These are phyloP conservation scores for Tolypocladium pustulatum DNA, from an alignment of 2,329 filamentous ascomycete species.

Conservation along the genomic window DNA sequence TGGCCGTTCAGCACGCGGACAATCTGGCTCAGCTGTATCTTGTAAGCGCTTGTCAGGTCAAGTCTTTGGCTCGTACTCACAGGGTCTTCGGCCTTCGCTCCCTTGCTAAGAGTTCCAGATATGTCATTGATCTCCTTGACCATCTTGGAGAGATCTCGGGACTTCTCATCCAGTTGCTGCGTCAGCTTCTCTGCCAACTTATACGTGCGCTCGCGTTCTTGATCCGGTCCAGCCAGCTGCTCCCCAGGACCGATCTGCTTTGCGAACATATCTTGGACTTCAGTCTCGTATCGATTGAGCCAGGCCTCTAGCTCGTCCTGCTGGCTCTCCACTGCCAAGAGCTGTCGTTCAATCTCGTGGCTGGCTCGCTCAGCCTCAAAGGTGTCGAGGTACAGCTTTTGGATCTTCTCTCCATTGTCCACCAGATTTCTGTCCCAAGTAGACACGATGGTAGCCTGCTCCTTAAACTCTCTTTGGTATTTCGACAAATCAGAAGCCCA, in stretches of 20 bases:
- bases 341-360: conserved; percentile 84
- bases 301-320: conserved; percentile 83
- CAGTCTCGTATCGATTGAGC: conserved; percentile 82
- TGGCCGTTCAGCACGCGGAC: conserved; percentile 92
- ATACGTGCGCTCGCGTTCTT: conserved; percentile 92
- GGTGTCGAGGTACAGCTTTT: conserved; percentile 82
- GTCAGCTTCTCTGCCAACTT: conserved; percentile 90
- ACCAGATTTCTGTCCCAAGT: conserved; percentile 88
- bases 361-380: conserved; percentile 91
- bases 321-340: conserved; percentile 80
- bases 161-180: conserved; percentile 86
- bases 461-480: conserved; percentile 94
- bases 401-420: conserved; percentile 90
- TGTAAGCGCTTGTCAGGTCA: conserved; percentile 13
- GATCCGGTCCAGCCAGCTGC: conserved; percentile 76
- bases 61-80: conserved; percentile 40
- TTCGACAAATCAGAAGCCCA: conserved; percentile 94
- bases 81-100: conserved; percentile 76
- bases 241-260: conserved; percentile 69
- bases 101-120: conserved; percentile 81
- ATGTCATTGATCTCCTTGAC: conserved; percentile 96
- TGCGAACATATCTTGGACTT: conserved; percentile 80
- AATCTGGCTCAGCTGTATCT: conserved; percentile 72
- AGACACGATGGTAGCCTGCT: conserved; percentile 77
- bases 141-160: conserved; percentile 86